Conservation (phyloP, 768 basidiomycete species). For the Sporobolomyces roseus region DNA sequence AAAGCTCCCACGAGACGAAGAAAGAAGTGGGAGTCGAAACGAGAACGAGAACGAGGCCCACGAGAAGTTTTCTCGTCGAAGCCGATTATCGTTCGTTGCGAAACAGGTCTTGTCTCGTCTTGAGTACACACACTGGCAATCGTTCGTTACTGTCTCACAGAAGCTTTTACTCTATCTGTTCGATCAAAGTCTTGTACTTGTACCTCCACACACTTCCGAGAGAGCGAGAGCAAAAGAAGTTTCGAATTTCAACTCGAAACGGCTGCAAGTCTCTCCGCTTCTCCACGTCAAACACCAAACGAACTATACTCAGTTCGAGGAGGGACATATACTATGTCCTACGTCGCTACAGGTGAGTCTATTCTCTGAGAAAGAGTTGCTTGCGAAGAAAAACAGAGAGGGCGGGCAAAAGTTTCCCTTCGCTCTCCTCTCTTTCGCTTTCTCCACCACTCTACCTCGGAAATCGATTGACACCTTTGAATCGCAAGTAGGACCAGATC, state of each 20-base stretch:
- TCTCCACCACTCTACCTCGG: background rate
- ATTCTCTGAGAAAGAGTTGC: background rate
- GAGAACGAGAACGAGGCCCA: background rate
- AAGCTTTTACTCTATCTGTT: background rate
- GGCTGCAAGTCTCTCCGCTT: background rate
- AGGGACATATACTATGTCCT: conserved; percentile 13
- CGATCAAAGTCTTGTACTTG: no score
- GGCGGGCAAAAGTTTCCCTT: no score
- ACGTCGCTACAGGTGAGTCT: conserved; percentile 7
- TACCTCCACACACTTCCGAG: no score
- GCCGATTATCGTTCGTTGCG: no score
- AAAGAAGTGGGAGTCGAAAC: background rate
- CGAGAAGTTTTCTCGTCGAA: no score
- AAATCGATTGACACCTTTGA: no score
- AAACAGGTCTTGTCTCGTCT: no score
- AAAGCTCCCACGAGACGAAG: no score
- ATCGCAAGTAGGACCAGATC: no score
- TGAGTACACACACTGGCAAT: background rate
- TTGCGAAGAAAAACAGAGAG: background rate
- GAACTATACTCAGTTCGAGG: no score
- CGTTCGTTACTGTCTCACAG: background rate
- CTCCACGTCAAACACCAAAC: no score
- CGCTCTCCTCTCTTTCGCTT: background rate
- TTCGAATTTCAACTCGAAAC: background rate
- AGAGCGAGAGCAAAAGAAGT: background rate